Base-by-base conservation (phyloP, 2,329 filamentous ascomycete species). In the Trichoderma sp. region DNA sequence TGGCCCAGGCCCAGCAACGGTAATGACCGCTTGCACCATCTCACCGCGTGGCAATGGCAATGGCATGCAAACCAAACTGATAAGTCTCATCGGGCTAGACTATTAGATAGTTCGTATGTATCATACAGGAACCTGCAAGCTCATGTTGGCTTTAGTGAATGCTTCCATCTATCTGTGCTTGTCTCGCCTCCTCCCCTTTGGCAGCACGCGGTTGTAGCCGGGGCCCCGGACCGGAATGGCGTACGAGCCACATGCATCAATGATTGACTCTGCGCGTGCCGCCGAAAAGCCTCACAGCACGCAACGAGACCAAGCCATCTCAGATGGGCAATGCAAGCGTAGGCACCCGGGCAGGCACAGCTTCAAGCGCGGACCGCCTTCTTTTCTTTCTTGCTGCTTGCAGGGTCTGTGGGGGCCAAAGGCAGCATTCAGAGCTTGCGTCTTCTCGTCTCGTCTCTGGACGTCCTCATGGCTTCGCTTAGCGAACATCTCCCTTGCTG, bases 401-500 rank as follows among this genome's bases (percentile, higher is more conserved):
- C 30, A 23, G 65, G 34, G 55, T 20, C 57, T 68, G 65, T 68
- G 65, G 65, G 65, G 65, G 55, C 65, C 55, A 26, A 68, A 26
- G 57, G 32, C 28, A 66, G 20, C 57, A 20, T 59, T n/a, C 17
- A 58, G 39, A 12, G 34, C 17, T 47, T 67, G 36, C 26, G 53
- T 50, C 8, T 47, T 7, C 39, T 36, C 34, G 34, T 34, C 32
- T 57, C 20, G 15, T 23, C n/a, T 39, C 26, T 67, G 50, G 32
- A 67, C 50, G 28, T 34, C 55, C 65, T 68, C 55, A 68, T 61
- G 65, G 65, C 65, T 23, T 68, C 65, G 65, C 65, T 68, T 68
- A 68, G 55, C 65, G 36, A 32, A 55, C 34, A 32, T 43, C 53
- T 68, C 26, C 65, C 55, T 59, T 47, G 34, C 65, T 34, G 53